Conservation (phyloP, 1,284 basidiomycete species). For the Volvariella surrecta region DNA sequence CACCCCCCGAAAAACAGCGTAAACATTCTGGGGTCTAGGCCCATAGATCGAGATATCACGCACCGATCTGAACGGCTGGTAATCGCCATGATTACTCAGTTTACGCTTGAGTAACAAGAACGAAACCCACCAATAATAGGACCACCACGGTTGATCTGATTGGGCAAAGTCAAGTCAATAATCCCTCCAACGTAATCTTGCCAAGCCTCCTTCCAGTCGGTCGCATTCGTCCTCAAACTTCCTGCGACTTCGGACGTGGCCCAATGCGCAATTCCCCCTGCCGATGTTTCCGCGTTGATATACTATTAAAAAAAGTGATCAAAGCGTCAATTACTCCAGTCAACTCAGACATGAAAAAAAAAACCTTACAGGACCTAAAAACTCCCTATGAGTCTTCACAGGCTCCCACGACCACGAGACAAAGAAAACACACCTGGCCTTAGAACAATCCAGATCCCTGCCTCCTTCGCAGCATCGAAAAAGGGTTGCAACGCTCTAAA, state of each 20-base stretch:
- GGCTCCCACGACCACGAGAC: neutral
- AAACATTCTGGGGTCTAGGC: no score
- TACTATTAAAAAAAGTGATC: constrained; percentile 34
- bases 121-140: constrained; percentile 60
- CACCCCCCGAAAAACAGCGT: neutral
- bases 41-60: constrained; percentile 8
- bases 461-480: constrained; percentile 51
- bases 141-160: constrained; percentile 64
- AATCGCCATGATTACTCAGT: no score
- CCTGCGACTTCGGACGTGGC: constrained; percentile 60
- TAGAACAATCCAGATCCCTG: constrained; percentile 57
- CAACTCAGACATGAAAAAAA: neutral
- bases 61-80: constrained; percentile 61
- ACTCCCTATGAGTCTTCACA: constrained; percentile 1
- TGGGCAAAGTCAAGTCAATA: constrained; percentile 47
- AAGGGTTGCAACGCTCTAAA: constrained; percentile 67
- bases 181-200: constrained; percentile 60
- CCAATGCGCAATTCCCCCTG: constrained; percentile 78
- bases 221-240: constrained; percentile 57
- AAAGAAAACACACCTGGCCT: constrained; percentile 42
- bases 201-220: constrained; percentile 65
- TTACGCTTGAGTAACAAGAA: no score
- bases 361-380: constrained; percentile 23
- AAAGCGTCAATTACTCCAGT: neutral
- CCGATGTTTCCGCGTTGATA: constrained; percentile 78